Percentiles rank a stretch among this genome's conserved stretches.
phyloP scores from a whole-genome alignment of 2,329 filamentous ascomycete species.

The Fusarium subglutinans region DNA sequence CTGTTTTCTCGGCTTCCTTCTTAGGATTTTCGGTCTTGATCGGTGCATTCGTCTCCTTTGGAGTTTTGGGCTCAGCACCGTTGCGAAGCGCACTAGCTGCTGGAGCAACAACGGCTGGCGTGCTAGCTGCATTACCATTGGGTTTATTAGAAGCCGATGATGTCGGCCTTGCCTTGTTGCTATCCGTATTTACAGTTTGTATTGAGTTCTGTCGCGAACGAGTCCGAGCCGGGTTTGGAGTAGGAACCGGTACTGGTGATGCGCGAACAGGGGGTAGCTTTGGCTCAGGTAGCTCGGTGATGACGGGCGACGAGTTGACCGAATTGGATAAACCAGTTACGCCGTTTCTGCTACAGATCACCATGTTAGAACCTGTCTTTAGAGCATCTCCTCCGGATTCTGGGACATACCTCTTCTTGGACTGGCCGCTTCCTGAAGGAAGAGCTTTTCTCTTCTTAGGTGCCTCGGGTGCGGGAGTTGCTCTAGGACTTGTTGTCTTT shows the following conservation, averaged over 20 bases:
- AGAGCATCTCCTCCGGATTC: neutral
- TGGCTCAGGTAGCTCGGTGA: slow-evolving; percentile 73
- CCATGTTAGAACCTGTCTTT: slow-evolving; percentile 21
- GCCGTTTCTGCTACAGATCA: slow-evolving; percentile 46
- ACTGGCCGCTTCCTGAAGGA: slow-evolving; percentile 71
- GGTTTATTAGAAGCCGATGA: slow-evolving; percentile 70
- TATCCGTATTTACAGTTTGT: slow-evolving; percentile 64
- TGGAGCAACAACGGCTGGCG: slow-evolving; percentile 50
- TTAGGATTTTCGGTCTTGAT: slow-evolving; percentile 47
- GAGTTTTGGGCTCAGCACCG: slow-evolving; percentile 57
- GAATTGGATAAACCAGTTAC: slow-evolving; percentile 70
- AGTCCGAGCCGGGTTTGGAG: slow-evolving; percentile 71
- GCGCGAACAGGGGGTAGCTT: slow-evolving; percentile 57
- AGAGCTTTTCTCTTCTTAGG: slow-evolving; percentile 78
- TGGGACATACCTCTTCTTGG: slow-evolving; percentile 79
- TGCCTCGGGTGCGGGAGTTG: slow-evolving; percentile 72
- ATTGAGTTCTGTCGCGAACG: slow-evolving; percentile 80
- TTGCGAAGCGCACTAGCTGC: slow-evolving; percentile 44
- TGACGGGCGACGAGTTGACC: slow-evolving; percentile 78
- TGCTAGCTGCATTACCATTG: slow-evolving; percentile 58
- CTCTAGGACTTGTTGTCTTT: slow-evolving; percentile 71
- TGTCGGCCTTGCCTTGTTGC: slow-evolving; percentile 61
- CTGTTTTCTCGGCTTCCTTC: slow-evolving; percentile 47
- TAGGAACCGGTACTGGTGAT: slow-evolving; percentile 68
- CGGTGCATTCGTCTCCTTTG: slow-evolving; percentile 56